These are phyloP conservation scores for Silene uniflora DNA, from an alignment of 148 eudicot species.

Conservation along the genomic window DNA sequence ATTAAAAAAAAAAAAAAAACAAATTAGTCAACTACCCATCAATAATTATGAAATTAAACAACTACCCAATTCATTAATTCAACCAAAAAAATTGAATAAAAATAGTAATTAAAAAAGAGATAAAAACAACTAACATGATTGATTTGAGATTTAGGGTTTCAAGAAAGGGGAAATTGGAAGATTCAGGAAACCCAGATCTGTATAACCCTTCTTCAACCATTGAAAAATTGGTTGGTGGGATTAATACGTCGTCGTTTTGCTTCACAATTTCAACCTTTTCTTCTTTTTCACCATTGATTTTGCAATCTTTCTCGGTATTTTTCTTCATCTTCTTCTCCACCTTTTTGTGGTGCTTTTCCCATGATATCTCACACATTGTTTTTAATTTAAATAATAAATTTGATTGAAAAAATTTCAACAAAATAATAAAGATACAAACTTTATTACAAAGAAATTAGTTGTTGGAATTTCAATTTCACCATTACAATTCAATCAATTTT, in stretches of 20 bases:
- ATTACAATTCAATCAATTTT: not conserved
- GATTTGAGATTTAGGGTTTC: slow-evolving; percentile 63
- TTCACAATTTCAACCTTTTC: slow-evolving; percentile 6
- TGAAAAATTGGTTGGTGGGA: slow-evolving; percentile 61
- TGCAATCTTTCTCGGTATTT: not conserved
- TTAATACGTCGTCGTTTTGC: slow-evolving; percentile 30
- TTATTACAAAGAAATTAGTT: slow-evolving; percentile 13
- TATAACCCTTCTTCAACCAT: slow-evolving; percentile 69
- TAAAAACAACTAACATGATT: slow-evolving; percentile 46
- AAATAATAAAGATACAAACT: slow-evolving; percentile 10
- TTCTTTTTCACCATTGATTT: not conserved
- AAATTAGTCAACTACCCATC: not conserved
- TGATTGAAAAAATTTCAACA: not conserved
- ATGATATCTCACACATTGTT: slow-evolving; percentile 25
- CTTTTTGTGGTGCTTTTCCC: slow-evolving; percentile 30
- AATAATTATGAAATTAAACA: not conserved
- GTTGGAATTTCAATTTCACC: not conserved
- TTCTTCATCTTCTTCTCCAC: slow-evolving; percentile 17
- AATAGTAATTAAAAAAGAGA: not conserved
- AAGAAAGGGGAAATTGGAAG: slow-evolving; percentile 50
- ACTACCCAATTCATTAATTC: not conserved
- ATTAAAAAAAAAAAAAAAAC: not conserved
- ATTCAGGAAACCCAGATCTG: slow-evolving; percentile 75
- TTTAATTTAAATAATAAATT: not conserved
- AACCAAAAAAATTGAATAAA: not conserved